Conservation (phyloP, 257 asterid species). For the Thymus quinquecostatus region DNA sequence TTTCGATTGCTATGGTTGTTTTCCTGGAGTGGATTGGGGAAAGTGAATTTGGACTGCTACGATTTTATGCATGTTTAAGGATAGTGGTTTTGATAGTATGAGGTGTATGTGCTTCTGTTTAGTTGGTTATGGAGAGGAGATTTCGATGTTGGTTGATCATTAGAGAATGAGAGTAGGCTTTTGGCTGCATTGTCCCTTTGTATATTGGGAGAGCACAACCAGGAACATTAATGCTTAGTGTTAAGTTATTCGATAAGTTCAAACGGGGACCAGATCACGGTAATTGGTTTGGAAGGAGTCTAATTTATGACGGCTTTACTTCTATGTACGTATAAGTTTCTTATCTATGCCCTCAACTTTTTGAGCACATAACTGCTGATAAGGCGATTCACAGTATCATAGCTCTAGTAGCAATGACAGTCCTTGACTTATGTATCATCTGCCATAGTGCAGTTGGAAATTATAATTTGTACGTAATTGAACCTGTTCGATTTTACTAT, state of each 20-base stretch:
- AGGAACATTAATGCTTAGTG: not conserved
- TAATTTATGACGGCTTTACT: not conserved
- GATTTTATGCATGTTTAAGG: not conserved
- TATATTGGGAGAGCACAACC: not conserved
- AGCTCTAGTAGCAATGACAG: not conserved
- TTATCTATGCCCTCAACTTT: not conserved
- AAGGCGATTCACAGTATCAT: constrained; percentile 3
- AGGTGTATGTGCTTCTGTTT: not conserved
- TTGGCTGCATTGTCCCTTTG: constrained; percentile 3
- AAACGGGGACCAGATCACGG: not conserved
- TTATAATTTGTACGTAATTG: not conserved
- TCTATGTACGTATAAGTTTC: not conserved
- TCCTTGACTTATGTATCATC: not conserved
- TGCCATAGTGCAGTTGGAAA: not conserved
- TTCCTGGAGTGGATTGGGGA: not conserved
- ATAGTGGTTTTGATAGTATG: not conserved
- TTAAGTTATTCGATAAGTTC: not conserved
- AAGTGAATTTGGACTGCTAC: not conserved
- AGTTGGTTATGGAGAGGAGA: not conserved
- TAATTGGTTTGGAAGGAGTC: not conserved
- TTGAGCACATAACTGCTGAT: not conserved
- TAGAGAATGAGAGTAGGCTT: not conserved
- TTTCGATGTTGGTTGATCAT: constrained; percentile 19
- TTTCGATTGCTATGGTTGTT: not conserved
- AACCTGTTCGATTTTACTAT: constrained; percentile 4